Percentiles rank a stretch among this genome's conserved stretches.
Evolutionary conservation across 176 grass and related monocot species (phyloP).

Genomic region (Eleusine coracana): DNA sequence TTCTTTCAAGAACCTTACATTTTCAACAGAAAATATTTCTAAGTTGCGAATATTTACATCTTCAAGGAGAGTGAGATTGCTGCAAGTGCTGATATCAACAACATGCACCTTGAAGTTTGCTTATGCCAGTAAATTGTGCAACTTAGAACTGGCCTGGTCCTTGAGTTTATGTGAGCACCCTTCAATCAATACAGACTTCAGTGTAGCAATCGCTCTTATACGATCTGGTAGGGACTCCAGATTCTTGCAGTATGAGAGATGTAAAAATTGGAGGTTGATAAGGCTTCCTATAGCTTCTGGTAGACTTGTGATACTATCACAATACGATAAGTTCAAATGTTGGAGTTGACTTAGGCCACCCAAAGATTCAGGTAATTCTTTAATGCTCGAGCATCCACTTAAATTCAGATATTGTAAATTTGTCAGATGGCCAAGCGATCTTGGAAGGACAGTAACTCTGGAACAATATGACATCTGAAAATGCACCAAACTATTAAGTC

Average conservation of each 20-base stretch:
- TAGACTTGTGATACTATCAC: neutral
- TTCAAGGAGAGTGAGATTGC: constrained; percentile 1
- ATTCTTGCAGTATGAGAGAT: neutral
- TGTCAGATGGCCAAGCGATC: neutral
- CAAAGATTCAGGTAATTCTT: neutral
- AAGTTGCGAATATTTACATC: neutral
- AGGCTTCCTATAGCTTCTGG: neutral
- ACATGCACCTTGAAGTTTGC: neutral
- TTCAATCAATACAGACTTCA: neutral
- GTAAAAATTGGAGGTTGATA: neutral
- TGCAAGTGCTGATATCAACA: neutral
- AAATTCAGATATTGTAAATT: neutral
- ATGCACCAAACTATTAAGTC: no score
- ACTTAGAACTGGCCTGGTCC: neutral
- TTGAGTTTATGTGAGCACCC: neutral
- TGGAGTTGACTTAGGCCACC: neutral
- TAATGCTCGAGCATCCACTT: fast-evolving
- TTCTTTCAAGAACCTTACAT: neutral
- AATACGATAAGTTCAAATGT: neutral
- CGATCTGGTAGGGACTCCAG: neutral
- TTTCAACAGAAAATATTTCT: neutral
- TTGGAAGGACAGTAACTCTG: neutral
- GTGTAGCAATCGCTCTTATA: neutral
- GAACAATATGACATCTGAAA: no score
- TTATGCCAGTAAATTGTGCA: neutral